Evolutionary conservation across 345 rosid genomes (phyloP).

Genomic region (Firmiana major): DNA sequence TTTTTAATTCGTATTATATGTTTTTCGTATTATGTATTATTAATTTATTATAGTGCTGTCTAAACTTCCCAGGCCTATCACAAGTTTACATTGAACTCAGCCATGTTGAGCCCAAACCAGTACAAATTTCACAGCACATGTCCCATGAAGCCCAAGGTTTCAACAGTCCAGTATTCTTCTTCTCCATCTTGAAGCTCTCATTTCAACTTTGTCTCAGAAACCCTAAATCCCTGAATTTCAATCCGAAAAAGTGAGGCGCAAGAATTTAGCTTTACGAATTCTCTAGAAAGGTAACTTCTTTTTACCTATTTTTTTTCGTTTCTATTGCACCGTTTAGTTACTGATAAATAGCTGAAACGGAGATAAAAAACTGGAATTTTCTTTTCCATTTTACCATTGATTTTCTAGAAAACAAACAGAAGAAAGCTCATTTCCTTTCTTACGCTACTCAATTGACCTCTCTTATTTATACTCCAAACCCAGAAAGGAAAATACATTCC

Average conservation of each 20-base stretch:
- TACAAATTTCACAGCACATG: too few species aligned
- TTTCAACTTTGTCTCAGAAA: constrained; percentile 11
- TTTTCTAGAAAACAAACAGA: not conserved
- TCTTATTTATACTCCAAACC: not conserved
- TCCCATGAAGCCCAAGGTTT: not conserved
- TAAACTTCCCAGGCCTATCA: too few species aligned
- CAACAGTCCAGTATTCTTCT: not conserved
- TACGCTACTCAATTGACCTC: not conserved
- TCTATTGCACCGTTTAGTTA: not conserved
- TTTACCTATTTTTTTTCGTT: not conserved
- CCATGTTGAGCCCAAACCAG: too few species aligned
- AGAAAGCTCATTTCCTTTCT: not conserved
- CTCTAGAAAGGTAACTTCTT: not conserved
- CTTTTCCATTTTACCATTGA: not conserved
- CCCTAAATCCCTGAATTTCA: constrained; percentile 15
- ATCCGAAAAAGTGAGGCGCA: not conserved
- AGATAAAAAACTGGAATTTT: not conserved
- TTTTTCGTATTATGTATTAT: too few species aligned
- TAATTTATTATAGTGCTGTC: too few species aligned
- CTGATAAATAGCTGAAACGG: not conserved
- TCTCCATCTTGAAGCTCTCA: not conserved
- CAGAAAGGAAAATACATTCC: not conserved
- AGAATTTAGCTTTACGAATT: constrained; percentile 5
- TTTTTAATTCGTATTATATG: too few species aligned
- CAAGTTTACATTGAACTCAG: too few species aligned